Conservation (phyloP, 352 stramenopile species). For the Phytopythium cucurbitacearum region DNA sequence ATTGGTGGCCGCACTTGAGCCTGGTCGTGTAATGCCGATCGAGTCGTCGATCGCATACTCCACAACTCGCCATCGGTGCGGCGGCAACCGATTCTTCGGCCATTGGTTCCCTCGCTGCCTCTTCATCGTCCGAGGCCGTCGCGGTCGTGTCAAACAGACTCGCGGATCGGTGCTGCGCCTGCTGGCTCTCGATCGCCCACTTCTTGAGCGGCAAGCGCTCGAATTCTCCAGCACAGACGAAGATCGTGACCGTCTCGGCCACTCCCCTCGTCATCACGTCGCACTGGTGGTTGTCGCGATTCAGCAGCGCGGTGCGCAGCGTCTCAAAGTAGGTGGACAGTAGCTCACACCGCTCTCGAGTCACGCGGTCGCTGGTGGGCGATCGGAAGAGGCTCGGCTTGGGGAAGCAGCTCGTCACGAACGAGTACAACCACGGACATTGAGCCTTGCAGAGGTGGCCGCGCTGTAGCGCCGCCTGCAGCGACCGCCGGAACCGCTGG, state of each 20-base stretch:
- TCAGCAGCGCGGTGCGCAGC: slow-evolving; percentile 21
- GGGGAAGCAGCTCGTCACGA: slow-evolving; percentile 30
- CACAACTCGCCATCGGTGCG: slow-evolving; percentile 7
- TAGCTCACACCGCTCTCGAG: slow-evolving; percentile 18
- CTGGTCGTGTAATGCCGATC: slow-evolving; percentile 16
- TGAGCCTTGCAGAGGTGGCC: slow-evolving; percentile 17
- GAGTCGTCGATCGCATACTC: slow-evolving; percentile 13
- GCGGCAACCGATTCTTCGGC: neutral
- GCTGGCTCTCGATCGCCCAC: slow-evolving; percentile 18
- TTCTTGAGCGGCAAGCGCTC: slow-evolving; percentile 20
- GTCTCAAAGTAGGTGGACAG: slow-evolving; percentile 27
- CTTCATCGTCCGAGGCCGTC: neutral
- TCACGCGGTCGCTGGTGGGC: slow-evolving; percentile 12
- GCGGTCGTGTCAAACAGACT: neutral
- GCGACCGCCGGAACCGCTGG: slow-evolving; percentile 10
- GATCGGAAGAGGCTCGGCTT: slow-evolving; percentile 17
- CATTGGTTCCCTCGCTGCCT: neutral
- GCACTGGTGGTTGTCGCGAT: slow-evolving; percentile 22
- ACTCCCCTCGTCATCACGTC: slow-evolving; percentile 12
- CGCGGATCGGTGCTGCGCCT: neutral
- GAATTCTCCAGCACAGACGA: slow-evolving; percentile 14
- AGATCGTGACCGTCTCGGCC: slow-evolving; percentile 16
- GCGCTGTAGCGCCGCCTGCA: slow-evolving; percentile 10
- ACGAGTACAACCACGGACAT: slow-evolving; percentile 25
- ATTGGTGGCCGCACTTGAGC: slow-evolving; percentile 33